Base-by-base conservation (phyloP, 257 asterid genomes). In the Solanum tarapatanum region DNA sequence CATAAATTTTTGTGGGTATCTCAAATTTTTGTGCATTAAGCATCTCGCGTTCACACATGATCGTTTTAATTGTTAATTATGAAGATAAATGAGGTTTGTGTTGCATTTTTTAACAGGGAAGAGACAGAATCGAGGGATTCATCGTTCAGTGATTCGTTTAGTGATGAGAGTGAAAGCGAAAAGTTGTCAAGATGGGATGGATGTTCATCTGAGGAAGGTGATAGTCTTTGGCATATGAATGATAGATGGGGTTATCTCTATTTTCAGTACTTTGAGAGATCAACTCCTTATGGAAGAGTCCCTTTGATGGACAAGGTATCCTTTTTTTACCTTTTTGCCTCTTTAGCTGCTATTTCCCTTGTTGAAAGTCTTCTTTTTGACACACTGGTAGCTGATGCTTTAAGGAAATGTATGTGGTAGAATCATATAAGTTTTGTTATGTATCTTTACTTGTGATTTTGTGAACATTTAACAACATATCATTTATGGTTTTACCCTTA, bases 111-210 rank as follows among this genome's bases (percentile, higher is more conserved):
- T 7, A 74, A 70, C 85, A 92, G 94, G 88, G 94, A 92, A 69
- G 94, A 91, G 86, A 89, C 89, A 2, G 93, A 92, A 39, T 91
- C 92, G 7, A 89, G 93, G 90, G 94, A 92, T 89, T 92, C 92
- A 14, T 92, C 92, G 17, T 92, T 89, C 45, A 92, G 92, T 32
- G 94, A 92, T 82, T 92, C 94, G 69, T 88, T 91, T 83, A 92
- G 94, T 75, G 93, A 92, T 28, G 94, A 91, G 90, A 91, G 93
- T 17, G 94, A 91, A 91, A 89, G 92, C 21, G 94, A 92, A 36
- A 92, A 92, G 92, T 88, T 90, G 10, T 92, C 92, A 8, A 89
- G 92, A 90, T 92, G 94, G 93, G 94, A 92, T 86, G 94, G 94
- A n/a, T 90, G 92, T 87, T 92, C 94, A 6, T 92, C 94, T 19